Evolutionary conservation across 495 filamentous ascomycete genomes (phyloP), one percentile per base, ranked within the genome.

Genomic region (Aspergillus coremiiformis): DNA sequence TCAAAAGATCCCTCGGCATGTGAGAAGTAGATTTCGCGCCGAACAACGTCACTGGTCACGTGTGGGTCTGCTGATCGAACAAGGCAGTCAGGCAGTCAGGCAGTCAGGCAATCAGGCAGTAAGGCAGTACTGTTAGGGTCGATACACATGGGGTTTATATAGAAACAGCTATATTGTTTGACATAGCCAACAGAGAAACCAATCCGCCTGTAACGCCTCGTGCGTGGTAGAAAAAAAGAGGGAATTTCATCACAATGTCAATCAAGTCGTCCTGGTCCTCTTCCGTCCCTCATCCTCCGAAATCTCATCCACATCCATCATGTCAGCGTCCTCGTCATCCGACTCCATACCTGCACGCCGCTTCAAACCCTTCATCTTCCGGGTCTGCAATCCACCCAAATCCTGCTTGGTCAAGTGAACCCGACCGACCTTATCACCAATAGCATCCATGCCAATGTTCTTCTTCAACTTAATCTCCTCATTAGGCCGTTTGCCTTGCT

Each of bases 291-390:
- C 67, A 24, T 73, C 68, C 46, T 72, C 73, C 49, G 64, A 67
- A 15, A 69, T 52, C 52, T 68, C 69, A 54, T 73, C 71, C 47
- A 72, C 66, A 51, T 73, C 71, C 69, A 75, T 71, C 66, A 70
- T 70, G 26, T 73, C 70, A 23, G 67, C 63, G 10, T 66, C 70
- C 29, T 66, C 70, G 10, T 66, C 66, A 51, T 73, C 69, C n/a
- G 67, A 72, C 44, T 78, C 79, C 27, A 71, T 75, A 2, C 75
- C 82, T 19, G 80, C 75, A 22, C 78, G 77, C 45, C 94, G 76
- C 80, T 97, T 97, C 56, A 98, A 68, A 52, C 93, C 93, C 82
- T 98, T 98, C 91, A 98, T 96, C 84, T 98, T 98, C 63, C 93
- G 81, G 41, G 89, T 96, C 81, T 97, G 93, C 69, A 98, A 66